These are phyloP conservation scores for Deinandra increscens DNA, from an alignment of 129 eudicot species.

Conservation along the genomic window DNA sequence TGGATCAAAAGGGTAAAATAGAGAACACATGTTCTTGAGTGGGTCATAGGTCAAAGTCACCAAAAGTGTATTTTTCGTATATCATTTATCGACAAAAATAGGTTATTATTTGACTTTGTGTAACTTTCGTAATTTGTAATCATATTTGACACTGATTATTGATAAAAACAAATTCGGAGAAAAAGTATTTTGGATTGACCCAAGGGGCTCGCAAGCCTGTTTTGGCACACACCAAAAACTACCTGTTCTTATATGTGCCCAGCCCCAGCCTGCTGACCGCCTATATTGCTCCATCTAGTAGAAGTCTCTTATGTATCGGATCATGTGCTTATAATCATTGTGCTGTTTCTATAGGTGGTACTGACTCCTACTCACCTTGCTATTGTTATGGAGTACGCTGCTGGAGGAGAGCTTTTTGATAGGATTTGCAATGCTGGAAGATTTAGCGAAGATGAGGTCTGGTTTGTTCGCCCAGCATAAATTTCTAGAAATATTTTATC, in stretches of 20 bases:
- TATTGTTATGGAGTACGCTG: conserved; percentile 97
- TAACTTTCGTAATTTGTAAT: neutral
- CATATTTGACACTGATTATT: neutral
- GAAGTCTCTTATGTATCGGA: neutral
- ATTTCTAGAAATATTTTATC: neutral
- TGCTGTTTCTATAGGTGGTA: conserved; percentile 51
- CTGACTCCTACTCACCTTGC: conserved; percentile 93
- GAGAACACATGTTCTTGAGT: neutral
- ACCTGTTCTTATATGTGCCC: too few species aligned
- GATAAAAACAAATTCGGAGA: neutral
- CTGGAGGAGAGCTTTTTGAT: conserved; percentile 95
- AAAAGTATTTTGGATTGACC: neutral
- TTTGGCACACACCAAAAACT: neutral
- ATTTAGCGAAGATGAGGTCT: conserved; percentile 96
- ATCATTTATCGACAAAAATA: neutral
- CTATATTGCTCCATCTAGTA: neutral
- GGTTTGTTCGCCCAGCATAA: neutral
- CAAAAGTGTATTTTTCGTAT: neutral
- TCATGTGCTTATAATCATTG: conserved; percentile 18
- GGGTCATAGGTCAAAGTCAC: neutral
- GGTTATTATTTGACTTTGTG: neutral
- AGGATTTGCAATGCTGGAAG: conserved; percentile 95
- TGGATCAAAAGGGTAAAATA: neutral
- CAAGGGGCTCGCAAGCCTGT: too few species aligned
- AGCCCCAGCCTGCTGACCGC: neutral